A percentile compares a stretch with the other conserved stretches of the same genome.
Conservation (phyloP, 371 early-diverging fungal genomes). For the Apophysomyces variabilis region DNA sequence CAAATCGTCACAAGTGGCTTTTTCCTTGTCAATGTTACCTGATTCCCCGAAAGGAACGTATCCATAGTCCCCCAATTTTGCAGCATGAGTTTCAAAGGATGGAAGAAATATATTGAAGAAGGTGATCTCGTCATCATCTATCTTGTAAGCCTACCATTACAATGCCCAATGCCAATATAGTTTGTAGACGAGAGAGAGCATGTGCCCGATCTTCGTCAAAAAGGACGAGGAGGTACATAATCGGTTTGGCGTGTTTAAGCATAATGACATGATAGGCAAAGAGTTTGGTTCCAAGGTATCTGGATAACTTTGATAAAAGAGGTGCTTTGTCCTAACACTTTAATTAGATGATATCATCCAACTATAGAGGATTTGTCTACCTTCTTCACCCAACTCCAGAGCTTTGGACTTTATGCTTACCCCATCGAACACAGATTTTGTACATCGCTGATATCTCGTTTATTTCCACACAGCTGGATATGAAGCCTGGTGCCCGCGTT, state of each 20-base stretch:
- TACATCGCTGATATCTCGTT: constrained; percentile 93
- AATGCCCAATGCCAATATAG: background rate
- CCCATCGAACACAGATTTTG: constrained; percentile 96
- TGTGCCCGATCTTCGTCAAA: constrained; percentile 64
- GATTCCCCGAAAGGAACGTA: background rate
- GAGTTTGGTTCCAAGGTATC: constrained; percentile 80
- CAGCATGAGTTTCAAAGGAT: constrained; percentile 50
- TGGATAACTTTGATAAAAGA: background rate
- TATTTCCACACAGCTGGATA: constrained; percentile 77
- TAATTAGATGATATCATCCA: constrained; percentile 67
- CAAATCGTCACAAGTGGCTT: constrained; percentile 9
- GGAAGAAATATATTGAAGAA: constrained; percentile 60
- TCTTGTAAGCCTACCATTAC: constrained; percentile 45
- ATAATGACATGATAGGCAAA: constrained; percentile 85
- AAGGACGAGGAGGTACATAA: constrained; percentile 68
- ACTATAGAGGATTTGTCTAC: constrained; percentile 83
- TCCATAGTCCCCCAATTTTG: background rate
- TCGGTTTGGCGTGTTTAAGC: constrained; percentile 77
- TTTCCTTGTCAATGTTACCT: background rate
- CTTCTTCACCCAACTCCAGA: constrained; percentile 94
- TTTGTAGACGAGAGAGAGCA: constrained; percentile 65
- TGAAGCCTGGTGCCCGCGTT: constrained; percentile 85
- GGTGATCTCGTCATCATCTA: constrained; percentile 68
- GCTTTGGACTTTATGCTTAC: constrained; percentile 90
- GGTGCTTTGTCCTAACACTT: background rate